Evolutionary conservation across 2,329 filamentous ascomycete genomes (phyloP).

Genomic region (Cytospora paraplurivora): DNA sequence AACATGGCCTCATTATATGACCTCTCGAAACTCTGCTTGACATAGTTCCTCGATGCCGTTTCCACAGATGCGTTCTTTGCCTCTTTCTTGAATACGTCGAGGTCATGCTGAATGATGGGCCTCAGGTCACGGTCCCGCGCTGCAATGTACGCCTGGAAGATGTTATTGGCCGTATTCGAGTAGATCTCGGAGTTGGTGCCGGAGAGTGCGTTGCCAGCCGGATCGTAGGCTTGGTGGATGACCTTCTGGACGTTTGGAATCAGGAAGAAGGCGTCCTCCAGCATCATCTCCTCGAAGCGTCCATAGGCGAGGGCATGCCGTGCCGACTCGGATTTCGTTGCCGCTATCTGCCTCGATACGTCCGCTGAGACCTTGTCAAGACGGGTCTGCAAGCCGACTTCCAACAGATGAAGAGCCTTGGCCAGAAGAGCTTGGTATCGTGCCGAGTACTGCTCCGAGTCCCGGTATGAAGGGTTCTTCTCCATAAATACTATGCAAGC

Average conservation of each 20-base stretch:
- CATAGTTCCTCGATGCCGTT: conserved; percentile 58
- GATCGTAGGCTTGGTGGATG: conserved; percentile 54
- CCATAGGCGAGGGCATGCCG: conserved; percentile 62
- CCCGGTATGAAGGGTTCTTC: conserved; percentile 78
- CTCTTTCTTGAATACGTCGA: conserved; percentile 57
- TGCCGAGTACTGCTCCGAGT: conserved; percentile 84
- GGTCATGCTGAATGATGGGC: conserved; percentile 54
- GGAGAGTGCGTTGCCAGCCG: conserved; percentile 49
- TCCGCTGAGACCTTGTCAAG: conserved; percentile 57
- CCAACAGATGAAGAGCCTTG: conserved; percentile 63
- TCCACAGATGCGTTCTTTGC: conserved; percentile 52
- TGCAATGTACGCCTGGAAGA: conserved; percentile 56
- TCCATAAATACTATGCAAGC: conserved; percentile 93
- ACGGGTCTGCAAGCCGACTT: conserved; percentile 56
- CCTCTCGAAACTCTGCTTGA: conserved; percentile 63
- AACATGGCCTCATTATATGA: conserved; percentile 57
- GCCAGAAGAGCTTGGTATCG: conserved; percentile 81
- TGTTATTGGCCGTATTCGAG: conserved; percentile 54
- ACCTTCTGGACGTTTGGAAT: conserved; percentile 59
- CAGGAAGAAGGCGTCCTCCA: conserved; percentile 55
- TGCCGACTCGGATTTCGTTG: conserved; percentile 60
- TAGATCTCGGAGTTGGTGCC: conserved; percentile 55
- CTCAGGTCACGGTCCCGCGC: conserved; percentile 57
- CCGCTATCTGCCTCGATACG: conserved; percentile 55
- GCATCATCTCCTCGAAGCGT: conserved; percentile 59